These are phyloP conservation scores for Dictyostelium brefeldianum DNA, from an alignment of 78 protist genomes.

Conservation along the genomic window DNA sequence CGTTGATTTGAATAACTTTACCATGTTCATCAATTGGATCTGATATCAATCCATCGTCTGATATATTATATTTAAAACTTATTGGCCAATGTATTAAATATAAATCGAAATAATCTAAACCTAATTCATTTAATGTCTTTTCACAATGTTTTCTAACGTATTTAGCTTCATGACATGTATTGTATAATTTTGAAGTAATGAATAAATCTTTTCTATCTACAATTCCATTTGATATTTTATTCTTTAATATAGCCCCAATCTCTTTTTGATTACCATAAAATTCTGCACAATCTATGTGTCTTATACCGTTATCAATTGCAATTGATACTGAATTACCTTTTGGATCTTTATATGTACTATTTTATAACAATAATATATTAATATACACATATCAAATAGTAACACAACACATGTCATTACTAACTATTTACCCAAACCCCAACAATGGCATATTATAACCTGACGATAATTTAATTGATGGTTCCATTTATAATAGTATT, in stretches of 20 bases:
- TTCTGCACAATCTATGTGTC: conserved; percentile 78
- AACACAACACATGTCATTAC: too few species aligned
- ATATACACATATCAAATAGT: too few species aligned
- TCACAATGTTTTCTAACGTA: conserved; percentile 49
- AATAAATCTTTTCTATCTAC: conserved; percentile 69
- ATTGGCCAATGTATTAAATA: conserved; percentile 84
- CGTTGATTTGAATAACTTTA: not conserved
- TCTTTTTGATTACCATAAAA: conserved; percentile 62
- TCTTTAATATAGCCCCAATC: conserved; percentile 59
- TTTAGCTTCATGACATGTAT: conserved; percentile 29
- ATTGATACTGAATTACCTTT: not conserved
- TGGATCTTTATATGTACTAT: too few species aligned
- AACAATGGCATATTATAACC: not conserved
- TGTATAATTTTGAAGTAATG: conserved; percentile 64
- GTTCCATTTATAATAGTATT: not conserved
- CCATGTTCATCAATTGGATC: not conserved
- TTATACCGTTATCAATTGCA: conserved; percentile 27
- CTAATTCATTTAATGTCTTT: conserved; percentile 14
- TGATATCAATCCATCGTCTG: not conserved
- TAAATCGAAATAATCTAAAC: conserved; percentile 75
- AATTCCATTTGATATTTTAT: not conserved
- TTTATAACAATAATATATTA: too few species aligned
- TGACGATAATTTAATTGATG: not conserved
- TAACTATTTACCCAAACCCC: not conserved
- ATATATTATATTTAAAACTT: not conserved